Evolutionary conservation across 225 moss, liverwort and hornwort species (phyloP).

Genomic region (Pleurozium schreberi): DNA sequence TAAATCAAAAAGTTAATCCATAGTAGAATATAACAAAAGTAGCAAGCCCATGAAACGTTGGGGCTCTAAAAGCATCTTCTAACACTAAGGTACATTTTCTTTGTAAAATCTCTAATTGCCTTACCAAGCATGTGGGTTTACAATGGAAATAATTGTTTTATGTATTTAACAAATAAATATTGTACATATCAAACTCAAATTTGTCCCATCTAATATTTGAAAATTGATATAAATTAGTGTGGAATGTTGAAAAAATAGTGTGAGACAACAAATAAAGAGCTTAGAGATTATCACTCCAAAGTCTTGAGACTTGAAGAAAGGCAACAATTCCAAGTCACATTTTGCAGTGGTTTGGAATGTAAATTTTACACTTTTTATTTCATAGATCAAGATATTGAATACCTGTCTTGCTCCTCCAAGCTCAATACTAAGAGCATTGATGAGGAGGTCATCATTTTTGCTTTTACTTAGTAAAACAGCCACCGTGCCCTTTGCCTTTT

Average conservation of each 20-base stretch:
- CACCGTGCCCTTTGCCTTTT: conserved; percentile 46
- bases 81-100: not conserved
- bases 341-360: not conserved
- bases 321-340: not conserved
- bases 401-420: conserved; percentile 48
- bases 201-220: not conserved
- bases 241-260: not conserved
- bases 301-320: not conserved
- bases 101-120: not conserved
- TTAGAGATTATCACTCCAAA: too few relatives aligned
- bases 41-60: fast-evolving
- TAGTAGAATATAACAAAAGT: not conserved
- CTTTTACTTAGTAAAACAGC: conserved; percentile 50
- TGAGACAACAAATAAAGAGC: not conserved
- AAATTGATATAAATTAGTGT: not conserved
- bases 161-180: not conserved
- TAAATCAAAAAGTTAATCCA: not conserved
- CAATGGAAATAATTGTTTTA: not conserved
- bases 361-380: not conserved
- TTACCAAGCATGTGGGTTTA: not conserved
- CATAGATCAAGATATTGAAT: not conserved
- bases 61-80: too few relatives aligned
- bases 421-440: conserved; percentile 62
- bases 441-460: conserved; percentile 67
- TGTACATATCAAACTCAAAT: not conserved